Evolutionary conservation across 1,284 basidiomycete species (phyloP).

Genomic region (Lignosus rhinocerotis): DNA sequence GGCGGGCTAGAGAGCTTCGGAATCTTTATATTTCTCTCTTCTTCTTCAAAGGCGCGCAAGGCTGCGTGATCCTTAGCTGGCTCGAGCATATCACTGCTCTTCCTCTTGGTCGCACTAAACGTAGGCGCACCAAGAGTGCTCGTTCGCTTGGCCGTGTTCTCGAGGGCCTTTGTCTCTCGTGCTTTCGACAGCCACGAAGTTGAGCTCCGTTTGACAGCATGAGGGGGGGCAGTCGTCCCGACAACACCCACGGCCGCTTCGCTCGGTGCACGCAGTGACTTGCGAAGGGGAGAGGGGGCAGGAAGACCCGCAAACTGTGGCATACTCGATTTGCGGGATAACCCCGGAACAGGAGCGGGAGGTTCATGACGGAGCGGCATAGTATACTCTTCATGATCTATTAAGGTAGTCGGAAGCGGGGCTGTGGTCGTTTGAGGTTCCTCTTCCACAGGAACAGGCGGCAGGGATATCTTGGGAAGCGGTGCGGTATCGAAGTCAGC

Average conservation of each 20-base stretch:
- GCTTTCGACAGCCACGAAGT: conserved; percentile 67
- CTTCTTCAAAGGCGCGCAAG: conserved; percentile 27
- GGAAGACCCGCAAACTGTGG: conserved; percentile 58
- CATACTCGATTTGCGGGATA: conserved; percentile 37
- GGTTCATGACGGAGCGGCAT: conserved; percentile 32
- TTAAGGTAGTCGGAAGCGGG: conserved; percentile 31
- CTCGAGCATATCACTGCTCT: conserved; percentile 59
- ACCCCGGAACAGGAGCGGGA: conserved; percentile 16
- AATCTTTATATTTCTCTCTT: conserved; percentile 49
- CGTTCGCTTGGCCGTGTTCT: conserved; percentile 47
- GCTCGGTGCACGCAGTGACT: conserved; percentile 54
- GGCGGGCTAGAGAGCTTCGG: conserved; percentile 38
- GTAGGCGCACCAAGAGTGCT: conserved; percentile 25
- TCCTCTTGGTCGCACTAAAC: conserved; percentile 49
- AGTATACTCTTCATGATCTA: conserved; percentile 25
- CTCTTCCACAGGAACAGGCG: conserved; percentile 12
- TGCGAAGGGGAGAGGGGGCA: conserved; percentile 66
- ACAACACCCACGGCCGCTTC: conserved; percentile 45
- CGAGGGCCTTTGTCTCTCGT: conserved; percentile 71
- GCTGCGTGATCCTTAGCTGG: conserved; percentile 3
- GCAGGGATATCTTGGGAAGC: conserved; percentile 18
- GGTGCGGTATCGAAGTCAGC: conserved; percentile 20
- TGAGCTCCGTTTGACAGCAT: conserved; percentile 67
- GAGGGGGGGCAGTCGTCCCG: conserved; percentile 41
- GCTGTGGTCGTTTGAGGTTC: conserved; percentile 24